These are phyloP conservation scores for Penicillium samsonianum DNA, from an alignment of 495 filamentous ascomycete genomes.

Conservation along the genomic window DNA sequence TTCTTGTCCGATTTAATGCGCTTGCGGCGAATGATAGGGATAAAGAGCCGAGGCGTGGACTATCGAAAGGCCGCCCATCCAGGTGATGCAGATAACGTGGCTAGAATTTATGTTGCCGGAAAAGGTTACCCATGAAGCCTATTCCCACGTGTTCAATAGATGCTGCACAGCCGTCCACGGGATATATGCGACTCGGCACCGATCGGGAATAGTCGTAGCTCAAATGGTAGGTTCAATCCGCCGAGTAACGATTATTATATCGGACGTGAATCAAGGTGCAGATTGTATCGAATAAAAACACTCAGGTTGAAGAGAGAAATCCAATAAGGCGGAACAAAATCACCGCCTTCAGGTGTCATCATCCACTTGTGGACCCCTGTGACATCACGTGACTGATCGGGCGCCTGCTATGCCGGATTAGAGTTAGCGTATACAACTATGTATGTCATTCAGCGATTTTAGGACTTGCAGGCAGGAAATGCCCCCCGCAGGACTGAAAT, in stretches of 20 bases:
- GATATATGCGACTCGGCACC: neutral
- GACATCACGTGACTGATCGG: constrained; percentile 4
- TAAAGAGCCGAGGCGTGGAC: constrained; percentile 13
- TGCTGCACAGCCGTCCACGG: neutral
- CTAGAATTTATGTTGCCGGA: neutral
- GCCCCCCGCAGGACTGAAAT: neutral
- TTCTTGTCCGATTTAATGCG: constrained; percentile 9
- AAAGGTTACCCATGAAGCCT: constrained; percentile 4
- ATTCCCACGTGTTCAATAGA: constrained; percentile 6
- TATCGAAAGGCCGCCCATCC: constrained; percentile 18
- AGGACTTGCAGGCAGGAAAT: neutral
- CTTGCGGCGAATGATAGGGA: constrained; percentile 22
- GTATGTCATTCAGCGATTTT: constrained; percentile 2
- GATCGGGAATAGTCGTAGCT: neutral
- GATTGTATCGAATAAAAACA: too few relatives aligned
- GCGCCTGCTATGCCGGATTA: neutral
- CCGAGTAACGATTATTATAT: neutral
- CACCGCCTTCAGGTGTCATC: constrained; percentile 5
- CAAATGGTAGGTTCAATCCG: neutral
- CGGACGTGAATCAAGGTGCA: neutral
- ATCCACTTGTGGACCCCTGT: constrained; percentile 4
- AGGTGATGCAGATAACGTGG: constrained; percentile 7
- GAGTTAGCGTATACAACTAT: neutral
- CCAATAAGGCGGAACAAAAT: neutral
- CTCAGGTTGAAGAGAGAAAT: neutral